phyloP scores from a whole-genome alignment of 768 basidiomycete genomes.

The Suillus tomentosus region DNA sequence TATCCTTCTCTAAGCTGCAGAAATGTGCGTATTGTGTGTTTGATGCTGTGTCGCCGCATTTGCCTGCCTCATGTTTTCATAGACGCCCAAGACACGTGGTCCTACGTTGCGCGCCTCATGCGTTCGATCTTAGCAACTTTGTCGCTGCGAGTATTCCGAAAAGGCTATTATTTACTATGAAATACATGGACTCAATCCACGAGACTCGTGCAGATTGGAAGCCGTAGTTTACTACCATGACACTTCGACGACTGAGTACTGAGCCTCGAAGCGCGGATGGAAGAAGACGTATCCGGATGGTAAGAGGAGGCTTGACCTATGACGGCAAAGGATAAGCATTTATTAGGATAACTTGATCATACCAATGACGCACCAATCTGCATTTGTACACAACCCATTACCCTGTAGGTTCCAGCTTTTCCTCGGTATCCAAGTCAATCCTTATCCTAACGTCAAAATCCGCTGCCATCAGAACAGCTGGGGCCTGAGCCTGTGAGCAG shows the following conservation, averaged over 20 bases:
- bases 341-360: no score
- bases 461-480: slow-evolving; percentile 43
- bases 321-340: slow-evolving; percentile 4
- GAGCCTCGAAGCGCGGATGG: slow-evolving; percentile 54
- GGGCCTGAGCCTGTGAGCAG: slow-evolving; percentile 38
- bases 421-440: neutral
- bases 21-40: no score
- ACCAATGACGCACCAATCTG: slow-evolving; percentile 45
- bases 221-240: slow-evolving; percentile 60
- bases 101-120: no score
- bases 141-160: no score
- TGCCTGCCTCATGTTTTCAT: no score
- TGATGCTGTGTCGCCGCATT: no score
- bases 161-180: no score
- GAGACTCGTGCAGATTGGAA: no score
- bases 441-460: neutral
- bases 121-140: no score
- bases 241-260: slow-evolving; percentile 52
- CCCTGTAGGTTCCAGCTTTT: slow-evolving; percentile 40
- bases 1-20: no score
- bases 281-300: slow-evolving; percentile 49
- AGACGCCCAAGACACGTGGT: no score
- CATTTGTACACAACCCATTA: slow-evolving; percentile 37
- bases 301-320: slow-evolving; percentile 40
- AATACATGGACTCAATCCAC: no score